phyloP scores from a whole-genome alignment of 768 basidiomycete genomes.

The Amanita brunnescens region DNA sequence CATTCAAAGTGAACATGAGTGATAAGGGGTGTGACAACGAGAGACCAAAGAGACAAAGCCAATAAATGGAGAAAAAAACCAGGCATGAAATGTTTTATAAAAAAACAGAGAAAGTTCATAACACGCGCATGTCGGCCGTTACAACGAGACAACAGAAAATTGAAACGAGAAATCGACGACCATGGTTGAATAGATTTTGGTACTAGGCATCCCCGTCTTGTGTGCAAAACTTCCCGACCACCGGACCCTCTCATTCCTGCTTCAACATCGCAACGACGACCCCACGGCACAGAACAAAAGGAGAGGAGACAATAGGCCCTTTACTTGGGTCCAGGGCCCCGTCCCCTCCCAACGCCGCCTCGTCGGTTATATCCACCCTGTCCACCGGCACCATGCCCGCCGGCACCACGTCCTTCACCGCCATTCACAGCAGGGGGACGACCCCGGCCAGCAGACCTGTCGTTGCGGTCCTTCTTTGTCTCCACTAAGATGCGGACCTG shows the following conservation, averaged over 20 bases:
- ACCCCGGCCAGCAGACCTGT: conserved; percentile 57
- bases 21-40: conserved; percentile 1
- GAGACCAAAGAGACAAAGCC: conserved; percentile 1
- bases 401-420: conserved; percentile 41
- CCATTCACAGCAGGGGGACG: conserved; percentile 45
- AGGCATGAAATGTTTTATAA: neutral
- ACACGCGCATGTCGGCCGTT: conserved; percentile 4
- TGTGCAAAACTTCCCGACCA: conserved; percentile 3
- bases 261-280: neutral
- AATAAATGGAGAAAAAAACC: conserved; percentile 1
- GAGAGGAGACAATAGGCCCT: neutral
- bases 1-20: conserved; percentile 7
- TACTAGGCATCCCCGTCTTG: conserved; percentile 3
- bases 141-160: conserved; percentile 2
- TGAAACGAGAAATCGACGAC: conserved; percentile 1
- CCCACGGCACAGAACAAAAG: neutral
- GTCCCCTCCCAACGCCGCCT: conserved; percentile 2
- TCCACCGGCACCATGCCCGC: conserved; percentile 21
- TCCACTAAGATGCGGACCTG: conserved; percentile 65
- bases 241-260: neutral
- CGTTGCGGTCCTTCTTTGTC: conserved; percentile 85
- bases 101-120: neutral
- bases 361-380: conserved; percentile 9
- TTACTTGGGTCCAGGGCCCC: conserved; percentile 4
- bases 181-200: neutral